phyloP scores from a whole-genome alignment of 257 asterid species.

The Capsicum rhomboideum region DNA sequence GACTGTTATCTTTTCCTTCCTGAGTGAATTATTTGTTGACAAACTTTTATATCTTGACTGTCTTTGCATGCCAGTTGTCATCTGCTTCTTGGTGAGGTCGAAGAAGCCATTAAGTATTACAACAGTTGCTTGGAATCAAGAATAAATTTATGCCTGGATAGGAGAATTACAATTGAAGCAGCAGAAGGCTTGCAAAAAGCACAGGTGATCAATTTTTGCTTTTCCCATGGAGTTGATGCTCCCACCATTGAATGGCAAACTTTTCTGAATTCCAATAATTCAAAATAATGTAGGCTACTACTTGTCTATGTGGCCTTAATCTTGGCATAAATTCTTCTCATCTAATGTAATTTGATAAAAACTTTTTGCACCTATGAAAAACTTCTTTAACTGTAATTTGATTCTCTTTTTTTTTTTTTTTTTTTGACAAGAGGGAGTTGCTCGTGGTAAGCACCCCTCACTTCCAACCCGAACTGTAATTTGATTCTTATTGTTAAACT shows the following conservation, averaged over 20 bases:
- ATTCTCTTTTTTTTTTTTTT: not conserved
- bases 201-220: slow-evolving; percentile 40
- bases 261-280: not conserved
- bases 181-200: slow-evolving; percentile 78
- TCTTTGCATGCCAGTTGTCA: slow-evolving; percentile 45
- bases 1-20: not conserved
- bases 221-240: not conserved
- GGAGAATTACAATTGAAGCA: slow-evolving; percentile 81
- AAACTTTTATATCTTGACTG: not conserved
- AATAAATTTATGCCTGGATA: slow-evolving; percentile 59
- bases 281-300: not conserved
- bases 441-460: too few species aligned
- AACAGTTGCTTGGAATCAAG: slow-evolving; percentile 49
- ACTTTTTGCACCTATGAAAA: not conserved
- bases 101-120: slow-evolving; percentile 56
- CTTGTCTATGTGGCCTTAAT: not conserved
- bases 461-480: not conserved
- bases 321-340: not conserved
- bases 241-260: not conserved
- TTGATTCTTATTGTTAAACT: not conserved
- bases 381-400: not conserved
- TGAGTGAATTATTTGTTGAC: not conserved
- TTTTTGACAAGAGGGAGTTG: too few species aligned
- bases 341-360: not conserved
- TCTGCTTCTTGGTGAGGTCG: slow-evolving; percentile 76